These are phyloP conservation scores for Dioscorea zingiberensis DNA, from an alignment of 106 monocot genomes.

Conservation along the genomic window DNA sequence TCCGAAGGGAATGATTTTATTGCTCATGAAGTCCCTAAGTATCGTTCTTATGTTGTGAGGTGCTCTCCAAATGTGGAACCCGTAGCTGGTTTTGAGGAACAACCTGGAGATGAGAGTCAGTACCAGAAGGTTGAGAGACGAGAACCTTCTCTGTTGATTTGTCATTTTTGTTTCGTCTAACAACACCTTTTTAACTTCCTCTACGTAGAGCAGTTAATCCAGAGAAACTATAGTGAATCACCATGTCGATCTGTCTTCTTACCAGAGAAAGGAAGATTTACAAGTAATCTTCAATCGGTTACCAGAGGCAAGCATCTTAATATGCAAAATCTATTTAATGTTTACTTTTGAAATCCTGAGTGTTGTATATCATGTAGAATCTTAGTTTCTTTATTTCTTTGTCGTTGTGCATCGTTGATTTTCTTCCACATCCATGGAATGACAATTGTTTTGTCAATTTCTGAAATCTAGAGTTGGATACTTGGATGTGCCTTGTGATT, in stretches of 20 bases:
- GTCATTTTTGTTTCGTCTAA: constrained; percentile 20
- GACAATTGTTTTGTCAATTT: too few relatives aligned
- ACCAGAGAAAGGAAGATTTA: constrained; percentile 17
- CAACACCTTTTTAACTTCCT: constrained; percentile 32
- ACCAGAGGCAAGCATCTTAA: constrained; percentile 39
- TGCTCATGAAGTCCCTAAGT: too few relatives aligned
- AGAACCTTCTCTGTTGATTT: constrained; percentile 43
- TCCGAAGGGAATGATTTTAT: constrained; percentile 1
- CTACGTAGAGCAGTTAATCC: constrained; percentile 41
- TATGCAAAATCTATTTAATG: too few relatives aligned
- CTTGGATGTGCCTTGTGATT: too few relatives aligned
- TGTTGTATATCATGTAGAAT: too few relatives aligned
- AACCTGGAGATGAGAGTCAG: constrained; percentile 20
- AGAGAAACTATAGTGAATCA: constrained; percentile 19
- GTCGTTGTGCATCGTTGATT: neutral
- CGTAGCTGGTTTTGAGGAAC: constrained; percentile 19
- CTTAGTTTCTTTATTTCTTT: too few relatives aligned
- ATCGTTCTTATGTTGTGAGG: neutral
- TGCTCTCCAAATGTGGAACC: constrained; percentile 8
- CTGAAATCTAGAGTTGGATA: too few relatives aligned
- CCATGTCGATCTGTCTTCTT: constrained; percentile 17
- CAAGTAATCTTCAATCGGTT: constrained; percentile 23
- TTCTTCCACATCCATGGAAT: too few relatives aligned
- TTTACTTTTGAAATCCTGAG: too few relatives aligned
- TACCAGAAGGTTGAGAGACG: constrained; percentile 52